A percentile compares a stretch with the other conserved stretches of the same genome.
Evolutionary conservation across 1,284 basidiomycete species (phyloP).

Genomic region (Thecaphora frezii): DNA sequence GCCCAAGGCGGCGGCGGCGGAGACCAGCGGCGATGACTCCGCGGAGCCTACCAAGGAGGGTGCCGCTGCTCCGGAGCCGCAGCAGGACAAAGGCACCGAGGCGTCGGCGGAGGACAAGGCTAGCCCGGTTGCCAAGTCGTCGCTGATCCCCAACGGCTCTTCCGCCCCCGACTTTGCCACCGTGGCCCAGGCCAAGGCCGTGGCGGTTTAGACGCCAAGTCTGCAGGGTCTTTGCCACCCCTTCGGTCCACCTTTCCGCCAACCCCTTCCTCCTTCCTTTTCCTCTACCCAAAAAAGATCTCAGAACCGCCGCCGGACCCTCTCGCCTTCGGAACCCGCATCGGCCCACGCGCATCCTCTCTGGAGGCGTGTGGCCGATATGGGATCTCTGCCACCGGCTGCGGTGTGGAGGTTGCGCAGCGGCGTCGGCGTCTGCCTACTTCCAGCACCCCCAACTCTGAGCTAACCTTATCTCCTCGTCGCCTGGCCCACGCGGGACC

Average conservation of each 20-base stretch:
- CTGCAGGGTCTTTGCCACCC: background rate
- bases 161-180: constrained; percentile 44
- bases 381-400: too few relatives aligned
- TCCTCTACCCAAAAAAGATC: background rate
- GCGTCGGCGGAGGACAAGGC: background rate
- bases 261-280: background rate
- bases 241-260: too few relatives aligned
- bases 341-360: too few relatives aligned
- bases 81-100: constrained; percentile 13
- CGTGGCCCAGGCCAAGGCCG: constrained; percentile 40
- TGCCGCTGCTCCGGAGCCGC: constrained; percentile 9
- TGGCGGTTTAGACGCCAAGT: constrained; percentile 28
- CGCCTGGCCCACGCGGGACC: background rate
- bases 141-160: constrained; percentile 8
- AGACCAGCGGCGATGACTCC: background rate
- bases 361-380: too few relatives aligned
- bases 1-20: constrained; percentile 16
- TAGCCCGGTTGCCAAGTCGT: constrained; percentile 4
- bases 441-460: too few relatives aligned
- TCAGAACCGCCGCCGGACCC: too few relatives aligned
- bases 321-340: too few relatives aligned
- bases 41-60: background rate
- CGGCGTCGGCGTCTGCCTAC: too few relatives aligned
- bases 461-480: too few relatives aligned
- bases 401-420: too few relatives aligned